phyloP scores from a whole-genome alignment of 2,329 filamentous ascomycete species.

The Nakataea oryzae region DNA sequence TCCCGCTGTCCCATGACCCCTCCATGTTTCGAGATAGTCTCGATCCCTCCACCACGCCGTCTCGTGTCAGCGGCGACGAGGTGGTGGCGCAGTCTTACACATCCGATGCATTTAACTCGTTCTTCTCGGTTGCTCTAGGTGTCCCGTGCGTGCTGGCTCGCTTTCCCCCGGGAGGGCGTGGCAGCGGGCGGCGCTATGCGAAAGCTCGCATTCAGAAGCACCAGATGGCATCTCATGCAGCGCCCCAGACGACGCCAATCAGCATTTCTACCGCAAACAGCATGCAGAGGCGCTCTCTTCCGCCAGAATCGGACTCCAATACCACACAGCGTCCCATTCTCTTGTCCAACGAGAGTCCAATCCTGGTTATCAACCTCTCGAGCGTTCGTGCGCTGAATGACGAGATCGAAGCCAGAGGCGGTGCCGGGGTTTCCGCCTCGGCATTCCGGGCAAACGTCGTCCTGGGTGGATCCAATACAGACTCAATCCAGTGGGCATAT shows the following conservation, averaged over 20 bases:
- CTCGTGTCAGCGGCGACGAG: constrained; percentile 75
- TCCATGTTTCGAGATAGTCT: constrained; percentile 32
- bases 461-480: constrained; percentile 39
- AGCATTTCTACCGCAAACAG: constrained; percentile 30
- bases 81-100: constrained; percentile 63
- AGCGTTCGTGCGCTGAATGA: constrained; percentile 73
- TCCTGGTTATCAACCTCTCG: constrained; percentile 70
- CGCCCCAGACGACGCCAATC: background rate
- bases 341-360: constrained; percentile 88
- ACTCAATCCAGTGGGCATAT: constrained; percentile 37
- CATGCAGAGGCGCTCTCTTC: background rate
- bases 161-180: constrained; percentile 60
- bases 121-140: constrained; percentile 67
- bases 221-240: constrained; percentile 23
- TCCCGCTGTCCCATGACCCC: constrained; percentile 62
- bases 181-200: constrained; percentile 49
- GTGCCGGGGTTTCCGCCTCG: constrained; percentile 56
- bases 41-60: constrained; percentile 17
- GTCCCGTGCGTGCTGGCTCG: constrained; percentile 77
- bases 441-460: constrained; percentile 88
- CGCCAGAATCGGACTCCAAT: background rate
- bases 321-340: constrained; percentile 47
- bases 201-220: constrained; percentile 60
- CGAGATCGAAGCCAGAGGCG: constrained; percentile 52
- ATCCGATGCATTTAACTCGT: constrained; percentile 53